Base-by-base conservation (phyloP, 352 stramenopile species). In the Globisporangium ultimum region DNA sequence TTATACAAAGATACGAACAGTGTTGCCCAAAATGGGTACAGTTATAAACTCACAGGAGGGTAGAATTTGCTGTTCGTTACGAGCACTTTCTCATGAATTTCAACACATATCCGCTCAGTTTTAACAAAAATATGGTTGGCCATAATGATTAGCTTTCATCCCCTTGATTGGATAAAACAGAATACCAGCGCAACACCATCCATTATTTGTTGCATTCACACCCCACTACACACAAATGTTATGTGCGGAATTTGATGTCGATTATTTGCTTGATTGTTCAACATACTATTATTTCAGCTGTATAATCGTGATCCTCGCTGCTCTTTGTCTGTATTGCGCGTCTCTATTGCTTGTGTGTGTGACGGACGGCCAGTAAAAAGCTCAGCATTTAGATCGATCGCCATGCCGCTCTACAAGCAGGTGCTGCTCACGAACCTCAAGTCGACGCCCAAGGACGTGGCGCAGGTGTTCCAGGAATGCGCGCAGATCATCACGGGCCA, bases 371-470 rank as follows among this genome's bases (percentile, higher is more conserved):
- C 28, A 36, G 28, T 36, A 36, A 36, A 36, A 36, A 36, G 28
- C 28, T 8, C 28, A 36, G 28, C 28, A 36, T 28, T 45, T 8
- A 2, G 40, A 45, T n/a, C 12, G 13, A 45, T 15, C 47, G 66
- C 46, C 51, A 95, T 95, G 85, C 83, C 84, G 71, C 80, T 95
- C 47, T 95, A 95, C 73, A 95, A 95, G 82, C 85, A 95, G 61
- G 85, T 95, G 69, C 76, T 93, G 54, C 63, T 95, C 54, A 93
- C 85, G 43, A 95, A 92, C 73, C 77, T 92, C 67, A 95, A 95
- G 81, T 85, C 83, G 40, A 77, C 85, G 67, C 85, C 85, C 24
- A 88, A 88, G 61, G 83, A 95, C 34, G 83, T 91, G 58, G 83
- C 85, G 54, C 71, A 82, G 57, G 73, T 91, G 48, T 95, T 95